These are phyloP conservation scores for Agrostemma githago DNA, from an alignment of 148 eudicot genomes.

Conservation along the genomic window DNA sequence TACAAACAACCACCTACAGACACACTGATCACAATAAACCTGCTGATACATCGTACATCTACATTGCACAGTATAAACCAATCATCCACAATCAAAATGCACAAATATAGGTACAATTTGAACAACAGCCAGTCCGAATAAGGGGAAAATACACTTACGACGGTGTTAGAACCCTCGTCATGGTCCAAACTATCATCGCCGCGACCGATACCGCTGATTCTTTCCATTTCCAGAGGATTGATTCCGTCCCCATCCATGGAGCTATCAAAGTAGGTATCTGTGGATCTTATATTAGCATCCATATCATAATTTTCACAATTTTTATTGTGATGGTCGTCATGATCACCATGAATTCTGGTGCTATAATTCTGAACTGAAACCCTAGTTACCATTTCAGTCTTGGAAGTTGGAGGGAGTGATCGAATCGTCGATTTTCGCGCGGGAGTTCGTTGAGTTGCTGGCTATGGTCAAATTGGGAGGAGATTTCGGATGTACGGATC, in stretches of 20 bases:
- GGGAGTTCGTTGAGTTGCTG: neutral
- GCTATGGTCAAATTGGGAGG: neutral
- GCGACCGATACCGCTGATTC: conserved; percentile 35
- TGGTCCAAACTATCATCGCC: conserved; percentile 49
- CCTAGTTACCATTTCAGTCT: conserved; percentile 36
- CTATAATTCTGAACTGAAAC: conserved; percentile 50
- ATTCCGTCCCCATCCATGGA: conserved; percentile 36
- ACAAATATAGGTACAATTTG: neutral
- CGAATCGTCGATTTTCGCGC: neutral
- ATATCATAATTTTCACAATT: neutral
- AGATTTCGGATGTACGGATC: too few species aligned
- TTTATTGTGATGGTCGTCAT: neutral
- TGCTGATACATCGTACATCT: neutral
- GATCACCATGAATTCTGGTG: neutral
- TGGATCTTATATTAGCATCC: conserved; percentile 38
- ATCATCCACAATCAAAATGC: neutral
- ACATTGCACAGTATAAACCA: neutral
- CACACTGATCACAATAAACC: neutral
- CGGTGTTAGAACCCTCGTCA: conserved; percentile 52
- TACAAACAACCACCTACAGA: neutral
- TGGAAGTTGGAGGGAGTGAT: neutral
- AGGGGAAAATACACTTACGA: conserved; percentile 36
- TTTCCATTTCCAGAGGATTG: conserved; percentile 32
- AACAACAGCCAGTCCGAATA: neutral
- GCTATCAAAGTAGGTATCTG: conserved; percentile 47